Evolutionary conservation across 768 basidiomycete species (phyloP), one percentile per base, ranked within the genome.

Genomic region (Peribolospora kevripleyi): DNA sequence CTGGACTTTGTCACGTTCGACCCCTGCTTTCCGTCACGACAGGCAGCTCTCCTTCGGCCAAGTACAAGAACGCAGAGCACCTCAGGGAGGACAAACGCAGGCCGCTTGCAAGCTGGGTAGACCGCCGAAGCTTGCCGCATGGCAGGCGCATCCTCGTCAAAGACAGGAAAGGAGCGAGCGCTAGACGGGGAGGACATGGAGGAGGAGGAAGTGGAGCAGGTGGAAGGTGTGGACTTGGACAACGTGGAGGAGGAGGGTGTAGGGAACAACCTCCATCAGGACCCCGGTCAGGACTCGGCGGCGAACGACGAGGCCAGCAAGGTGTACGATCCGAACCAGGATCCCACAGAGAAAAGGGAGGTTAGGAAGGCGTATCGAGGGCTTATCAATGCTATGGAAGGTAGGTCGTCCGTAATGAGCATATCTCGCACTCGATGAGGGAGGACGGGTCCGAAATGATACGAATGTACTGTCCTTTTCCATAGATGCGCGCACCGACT

Each of bases 281-380:
- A 58, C 46, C 36, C 1, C 14, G 40, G 14, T 55, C 11, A 50
- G 57, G 49, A 6, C 48, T 10, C 7, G 8, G 25, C 50, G 52
- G 55, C 39, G 37, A 25, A 52, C 13, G 52, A 53, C 7, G 69
- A 25, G 25, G 25, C 25, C 25, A 25, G 25, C 25, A 25, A 25
- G 25, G 25, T 73, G 9, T 87, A 83, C 63, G 82, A 87, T 63
- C 84, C 84, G 7, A 82, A 87, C 65, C 84, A 87, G 64, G 75
- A 86, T 69, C 77, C 79, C 4, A 79, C 81, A 58, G 80, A 82
- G 64, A 80, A 81, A 66, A 78, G 85, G 59, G 72, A 72, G 46
- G 69, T 87, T 6, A 73, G 85, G 47, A 78, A 78, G 64, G 71
- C 76, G 59, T 88, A 86, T 63, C 78, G 86, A 57, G 68, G 72